These are phyloP conservation scores for Bromus sterilis DNA, from an alignment of 176 grass and related monocot genomes.

Conservation along the genomic window DNA sequence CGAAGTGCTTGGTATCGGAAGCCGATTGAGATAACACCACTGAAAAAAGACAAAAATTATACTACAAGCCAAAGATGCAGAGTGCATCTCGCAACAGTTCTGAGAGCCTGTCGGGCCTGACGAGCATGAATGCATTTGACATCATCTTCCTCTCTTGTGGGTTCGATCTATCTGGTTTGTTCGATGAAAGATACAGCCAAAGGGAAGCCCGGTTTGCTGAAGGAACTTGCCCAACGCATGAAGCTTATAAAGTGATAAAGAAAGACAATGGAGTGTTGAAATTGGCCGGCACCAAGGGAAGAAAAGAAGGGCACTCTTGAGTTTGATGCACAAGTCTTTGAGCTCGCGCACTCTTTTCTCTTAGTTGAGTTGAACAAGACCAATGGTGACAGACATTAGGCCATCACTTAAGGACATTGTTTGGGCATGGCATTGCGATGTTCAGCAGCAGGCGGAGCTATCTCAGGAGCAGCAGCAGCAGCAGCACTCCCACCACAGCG, in stretches of 20 bases:
- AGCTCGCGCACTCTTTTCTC: slow-evolving; percentile 45
- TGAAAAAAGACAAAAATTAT: slow-evolving; percentile 1
- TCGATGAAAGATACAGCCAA: slow-evolving; percentile 41
- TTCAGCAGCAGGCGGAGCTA: not conserved
- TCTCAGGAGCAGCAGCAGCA: not conserved
- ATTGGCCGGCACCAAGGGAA: slow-evolving; percentile 37
- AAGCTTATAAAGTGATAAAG: slow-evolving; percentile 57
- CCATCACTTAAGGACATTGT: slow-evolving; percentile 61
- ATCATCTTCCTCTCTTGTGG: slow-evolving; percentile 70
- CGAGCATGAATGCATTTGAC: slow-evolving; percentile 74
- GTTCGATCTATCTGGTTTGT: slow-evolving; percentile 60
- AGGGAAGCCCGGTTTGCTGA: slow-evolving; percentile 60
- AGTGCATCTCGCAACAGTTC: not conserved
- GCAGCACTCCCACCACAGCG: not conserved
- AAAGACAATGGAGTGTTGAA: slow-evolving; percentile 56
- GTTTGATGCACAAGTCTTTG: slow-evolving; percentile 57
- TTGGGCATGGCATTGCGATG: slow-evolving; percentile 68
- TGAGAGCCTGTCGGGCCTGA: not conserved
- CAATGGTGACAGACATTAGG: slow-evolving; percentile 68
- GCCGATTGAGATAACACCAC: slow-evolving; percentile 1
- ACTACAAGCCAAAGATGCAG: not conserved
- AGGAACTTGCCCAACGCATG: slow-evolving; percentile 45
- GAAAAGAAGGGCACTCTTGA: slow-evolving; percentile 58
- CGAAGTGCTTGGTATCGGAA: slow-evolving; percentile 69
- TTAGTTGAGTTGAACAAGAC: slow-evolving; percentile 69